These are phyloP conservation scores for Pisolithus sp. DNA, from an alignment of 768 basidiomycete species.

Conservation along the genomic window DNA sequence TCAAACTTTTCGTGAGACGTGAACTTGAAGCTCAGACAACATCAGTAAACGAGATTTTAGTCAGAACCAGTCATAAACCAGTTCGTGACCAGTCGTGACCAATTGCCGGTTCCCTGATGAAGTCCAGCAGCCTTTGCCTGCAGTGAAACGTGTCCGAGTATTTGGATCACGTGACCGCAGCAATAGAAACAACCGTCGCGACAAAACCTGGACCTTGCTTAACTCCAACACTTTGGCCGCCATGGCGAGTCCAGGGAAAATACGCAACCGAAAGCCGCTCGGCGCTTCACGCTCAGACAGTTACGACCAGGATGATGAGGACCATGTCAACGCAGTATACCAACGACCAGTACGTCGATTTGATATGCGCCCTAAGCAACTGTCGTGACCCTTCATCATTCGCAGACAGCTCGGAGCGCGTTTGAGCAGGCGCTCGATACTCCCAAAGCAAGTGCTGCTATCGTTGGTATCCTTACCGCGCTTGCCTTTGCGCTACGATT, in stretches of 20 bases:
- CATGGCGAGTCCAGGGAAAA: constrained; percentile 28
- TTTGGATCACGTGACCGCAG: constrained; percentile 17
- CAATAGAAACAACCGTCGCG: constrained; percentile 1
- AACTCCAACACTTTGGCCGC: constrained; percentile 7
- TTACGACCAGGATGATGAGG: constrained; percentile 41
- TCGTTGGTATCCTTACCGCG: constrained; percentile 61
- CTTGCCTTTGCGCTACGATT: constrained; percentile 81
- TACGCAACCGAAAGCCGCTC: constrained; percentile 23
- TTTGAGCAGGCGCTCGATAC: constrained; percentile 61
- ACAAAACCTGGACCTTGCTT: neutral
- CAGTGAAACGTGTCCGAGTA: neutral
- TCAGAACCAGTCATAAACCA: too few relatives aligned
- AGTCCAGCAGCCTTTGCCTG: too few relatives aligned
- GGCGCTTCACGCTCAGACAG: constrained; percentile 13
- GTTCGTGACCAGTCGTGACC: too few relatives aligned
- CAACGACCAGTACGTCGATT: constrained; percentile 40
- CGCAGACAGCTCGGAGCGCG: constrained; percentile 50
- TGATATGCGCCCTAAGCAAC: constrained; percentile 4
- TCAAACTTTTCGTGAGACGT: too few relatives aligned
- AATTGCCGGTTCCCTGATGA: too few relatives aligned
- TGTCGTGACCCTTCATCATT: constrained; percentile 15
- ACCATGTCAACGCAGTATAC: constrained; percentile 44
- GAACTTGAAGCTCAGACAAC: too few relatives aligned
- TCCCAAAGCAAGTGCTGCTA: constrained; percentile 50
- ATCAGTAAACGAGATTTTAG: too few relatives aligned